Evolutionary conservation across 2,329 filamentous ascomycete genomes (phyloP).

Genomic region (Neoarthrinium moseri): DNA sequence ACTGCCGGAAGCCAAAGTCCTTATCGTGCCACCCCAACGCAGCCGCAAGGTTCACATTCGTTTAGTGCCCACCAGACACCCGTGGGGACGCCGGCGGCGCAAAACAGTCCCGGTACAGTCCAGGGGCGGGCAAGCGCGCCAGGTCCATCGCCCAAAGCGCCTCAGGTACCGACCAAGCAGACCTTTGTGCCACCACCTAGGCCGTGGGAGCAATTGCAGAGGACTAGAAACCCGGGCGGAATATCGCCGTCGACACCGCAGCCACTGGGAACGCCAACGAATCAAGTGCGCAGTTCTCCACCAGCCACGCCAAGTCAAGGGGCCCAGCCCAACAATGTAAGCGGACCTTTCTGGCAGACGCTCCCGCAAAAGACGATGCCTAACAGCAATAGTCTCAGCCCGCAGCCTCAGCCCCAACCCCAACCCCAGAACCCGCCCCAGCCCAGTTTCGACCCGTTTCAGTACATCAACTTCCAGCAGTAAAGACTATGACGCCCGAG

Average conservation of each 20-base stretch:
- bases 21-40: background rate
- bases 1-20: background rate
- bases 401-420: no score
- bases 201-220: conserved; percentile 29
- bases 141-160: no score
- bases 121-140: no score
- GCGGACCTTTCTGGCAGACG: conserved; percentile 28
- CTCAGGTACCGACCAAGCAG: conserved; percentile 17
- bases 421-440: no score
- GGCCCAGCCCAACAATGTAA: conserved; percentile 29
- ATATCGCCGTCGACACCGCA: background rate
- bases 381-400: conserved; percentile 30
- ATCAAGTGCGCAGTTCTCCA: background rate
- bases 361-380: conserved; percentile 27
- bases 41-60: background rate
- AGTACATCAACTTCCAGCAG: conserved; percentile 13
- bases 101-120: background rate
- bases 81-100: background rate
- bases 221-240: conserved; percentile 14
- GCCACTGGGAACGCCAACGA: background rate
- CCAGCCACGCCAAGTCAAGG: conserved; percentile 16
- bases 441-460: conserved; percentile 14
- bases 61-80: no score
- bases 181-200: conserved; percentile 28
- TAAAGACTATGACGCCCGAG: background rate